Evolutionary conservation across 176 grass and related monocot species (phyloP).

Genomic region (Paspalum vaginatum): DNA sequence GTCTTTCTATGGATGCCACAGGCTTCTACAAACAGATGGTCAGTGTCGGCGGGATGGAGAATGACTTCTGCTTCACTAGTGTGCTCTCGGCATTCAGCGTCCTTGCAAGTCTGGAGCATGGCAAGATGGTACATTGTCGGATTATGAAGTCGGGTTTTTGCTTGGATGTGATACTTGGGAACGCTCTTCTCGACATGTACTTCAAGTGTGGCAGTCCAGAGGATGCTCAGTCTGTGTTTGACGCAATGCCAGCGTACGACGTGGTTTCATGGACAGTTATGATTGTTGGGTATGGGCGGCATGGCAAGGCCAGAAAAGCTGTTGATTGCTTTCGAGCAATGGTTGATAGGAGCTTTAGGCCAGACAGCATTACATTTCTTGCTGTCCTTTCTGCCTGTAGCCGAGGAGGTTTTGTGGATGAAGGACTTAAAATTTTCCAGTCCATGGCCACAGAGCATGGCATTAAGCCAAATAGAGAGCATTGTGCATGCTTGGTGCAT

Average conservation of each 20-base stretch:
- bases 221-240: conserved; percentile 31
- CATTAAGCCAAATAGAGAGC: conserved; percentile 48
- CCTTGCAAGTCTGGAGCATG: conserved; percentile 42
- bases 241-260: conserved; percentile 3
- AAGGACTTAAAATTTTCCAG: conserved; percentile 44
- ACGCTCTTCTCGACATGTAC: conserved; percentile 51
- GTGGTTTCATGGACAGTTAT: conserved; percentile 46
- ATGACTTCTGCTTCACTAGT: conserved; percentile 18
- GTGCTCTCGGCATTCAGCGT: not conserved
- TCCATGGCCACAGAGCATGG: conserved; percentile 44
- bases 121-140: conserved; percentile 43
- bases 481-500: conserved; percentile 52
- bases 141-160: conserved; percentile 38
- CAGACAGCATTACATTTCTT: conserved; percentile 37
- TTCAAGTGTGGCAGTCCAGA: conserved; percentile 53
- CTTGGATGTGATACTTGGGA: conserved; percentile 21
- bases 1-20: not conserved
- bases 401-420: conserved; percentile 44
- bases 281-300: conserved; percentile 19
- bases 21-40: conserved; percentile 33
- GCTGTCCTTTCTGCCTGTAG: conserved; percentile 45
- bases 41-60: conserved; percentile 20
- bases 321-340: conserved; percentile 37
- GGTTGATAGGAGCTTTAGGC: conserved; percentile 8
- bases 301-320: conserved; percentile 16